Evolutionary conservation across 768 basidiomycete species (phyloP), one percentile per base, ranked within the genome.

Genomic region (Paxillus ammoniavirescens): DNA sequence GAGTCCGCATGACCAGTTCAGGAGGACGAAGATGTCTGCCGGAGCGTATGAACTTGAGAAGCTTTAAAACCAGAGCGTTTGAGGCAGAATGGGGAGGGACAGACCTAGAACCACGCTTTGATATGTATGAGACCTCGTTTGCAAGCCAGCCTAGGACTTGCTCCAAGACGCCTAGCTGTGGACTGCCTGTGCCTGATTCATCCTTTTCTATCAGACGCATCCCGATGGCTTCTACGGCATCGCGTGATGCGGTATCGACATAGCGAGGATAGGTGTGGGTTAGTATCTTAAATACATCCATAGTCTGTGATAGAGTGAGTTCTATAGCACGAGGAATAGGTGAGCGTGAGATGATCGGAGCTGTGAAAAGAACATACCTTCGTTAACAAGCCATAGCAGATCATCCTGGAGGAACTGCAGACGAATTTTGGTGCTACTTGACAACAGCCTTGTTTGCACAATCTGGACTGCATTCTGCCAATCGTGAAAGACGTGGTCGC

Each of bases 221-320:
- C 0, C 81, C 83, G 30, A 92, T 78, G 2, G 72, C 71, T 61
- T 91, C 84, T 0, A 90, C 87, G 2, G 88, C 89, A 51, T 82
- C 78, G 55, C 86, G 77, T 1, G 92, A 94, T 45, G 75, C 64
- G 2, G 77, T 67, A 66, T 95, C 93, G 42, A 82, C 73, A 75
- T 93, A 93, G 61, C 87, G 82, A 14, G 89, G 83, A 68, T 91
- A 89, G 0, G 89, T 93, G 48, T 82, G 72, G 2, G 86, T 87
- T 46, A 94, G 71, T 5, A 93, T 73, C 53, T 77, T 77, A 68
- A 94, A 87, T 23, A 93, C 62, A 63, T 91, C 91, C 70, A 86
- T 60, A 17, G 73, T 75, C 63, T 89, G 86, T 0, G 80, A 74
- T 47, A 85, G 69, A 35, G 70, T 73, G 49, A 90, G 71, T 61